phyloP scores from a whole-genome alignment of 1,284 basidiomycete species.

The Cryptococcus sp. region DNA sequence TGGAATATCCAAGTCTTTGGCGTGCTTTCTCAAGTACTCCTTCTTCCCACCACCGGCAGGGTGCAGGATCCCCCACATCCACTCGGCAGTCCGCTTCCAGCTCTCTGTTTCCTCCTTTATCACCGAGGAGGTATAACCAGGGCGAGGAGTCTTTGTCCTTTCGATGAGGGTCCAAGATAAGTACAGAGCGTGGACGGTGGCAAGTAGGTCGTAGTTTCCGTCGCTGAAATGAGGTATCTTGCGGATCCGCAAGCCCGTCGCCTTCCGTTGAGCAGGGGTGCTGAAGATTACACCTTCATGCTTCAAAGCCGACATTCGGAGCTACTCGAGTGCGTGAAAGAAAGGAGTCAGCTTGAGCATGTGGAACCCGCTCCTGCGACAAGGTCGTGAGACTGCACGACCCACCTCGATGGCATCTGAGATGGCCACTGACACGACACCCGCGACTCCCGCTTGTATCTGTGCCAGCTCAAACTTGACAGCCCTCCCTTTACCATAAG shows the following conservation, averaged over 20 bases:
- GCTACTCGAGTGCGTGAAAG: not conserved
- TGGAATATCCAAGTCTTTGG: no score
- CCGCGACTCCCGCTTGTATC: not conserved
- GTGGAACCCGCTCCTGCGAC: not conserved
- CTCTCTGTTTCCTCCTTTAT: not conserved
- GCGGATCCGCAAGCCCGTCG: constrained; percentile 1
- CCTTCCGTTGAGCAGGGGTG: not conserved
- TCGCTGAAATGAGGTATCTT: not conserved
- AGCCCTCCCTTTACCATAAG: not conserved
- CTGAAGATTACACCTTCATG: not conserved
- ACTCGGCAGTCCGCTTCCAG: not conserved
- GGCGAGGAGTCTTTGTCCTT: not conserved
- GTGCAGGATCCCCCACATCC: not conserved
- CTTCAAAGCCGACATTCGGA: not conserved
- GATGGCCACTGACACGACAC: not conserved
- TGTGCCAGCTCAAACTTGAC: not conserved
- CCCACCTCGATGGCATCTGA: not conserved
- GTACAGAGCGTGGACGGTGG: not conserved
- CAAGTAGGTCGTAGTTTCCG: not conserved
- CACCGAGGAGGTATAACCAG: not conserved
- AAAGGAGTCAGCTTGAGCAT: not conserved
- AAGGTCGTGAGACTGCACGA: not conserved
- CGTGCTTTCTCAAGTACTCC: no score
- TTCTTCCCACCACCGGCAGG: no score
- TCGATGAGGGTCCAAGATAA: not conserved